Percentiles rank a stretch among this genome's conserved stretches.
Conservation (phyloP, 2,329 filamentous ascomycete genomes). For the Colletotrichum orbiculare region DNA sequence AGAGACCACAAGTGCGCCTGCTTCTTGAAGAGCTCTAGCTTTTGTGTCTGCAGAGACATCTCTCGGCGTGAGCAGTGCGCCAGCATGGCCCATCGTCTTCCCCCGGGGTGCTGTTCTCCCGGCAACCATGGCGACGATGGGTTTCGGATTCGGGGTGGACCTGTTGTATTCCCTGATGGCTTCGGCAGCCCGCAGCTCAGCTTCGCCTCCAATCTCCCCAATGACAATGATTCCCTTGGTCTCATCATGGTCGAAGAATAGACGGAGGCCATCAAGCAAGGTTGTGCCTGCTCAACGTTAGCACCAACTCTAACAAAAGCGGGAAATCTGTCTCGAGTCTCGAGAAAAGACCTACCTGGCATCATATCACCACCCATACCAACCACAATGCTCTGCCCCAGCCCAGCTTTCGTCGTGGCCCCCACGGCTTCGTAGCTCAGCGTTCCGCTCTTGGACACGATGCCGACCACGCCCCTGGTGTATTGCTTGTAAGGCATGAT, state of each 20-base stretch:
- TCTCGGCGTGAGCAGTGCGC: conserved; percentile 61
- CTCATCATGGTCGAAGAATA: conserved; percentile 75
- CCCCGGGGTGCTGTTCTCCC: conserved; percentile 70
- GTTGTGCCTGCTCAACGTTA: conserved; percentile 59
- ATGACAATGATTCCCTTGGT: conserved; percentile 79
- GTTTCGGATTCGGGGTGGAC: conserved; percentile 70
- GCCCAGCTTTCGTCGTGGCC: conserved; percentile 76
- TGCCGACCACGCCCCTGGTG: conserved; percentile 73
- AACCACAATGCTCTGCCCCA: conserved; percentile 82
- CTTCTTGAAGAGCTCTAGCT: conserved; percentile 46
- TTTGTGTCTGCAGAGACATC: conserved; percentile 48
- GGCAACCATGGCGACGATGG: conserved; percentile 71
- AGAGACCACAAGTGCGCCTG: conserved; percentile 50
- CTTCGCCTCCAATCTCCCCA: conserved; percentile 77
- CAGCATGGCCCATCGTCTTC: conserved; percentile 78
- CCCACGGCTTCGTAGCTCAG: conserved; percentile 84
- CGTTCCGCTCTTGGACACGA: conserved; percentile 84
- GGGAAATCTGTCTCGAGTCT: not conserved
- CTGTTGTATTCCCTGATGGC: conserved; percentile 74
- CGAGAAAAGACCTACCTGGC: conserved; percentile 57
- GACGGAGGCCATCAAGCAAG: conserved; percentile 74
- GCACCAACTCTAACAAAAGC: conserved; percentile 26
- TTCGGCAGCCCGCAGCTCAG: conserved; percentile 77
- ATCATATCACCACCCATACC: conserved; percentile 82
- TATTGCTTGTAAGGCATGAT: conserved; percentile 56